Base-by-base conservation (phyloP, 2,329 filamentous ascomycete species). In the Pestalotiopsis fici region DNA sequence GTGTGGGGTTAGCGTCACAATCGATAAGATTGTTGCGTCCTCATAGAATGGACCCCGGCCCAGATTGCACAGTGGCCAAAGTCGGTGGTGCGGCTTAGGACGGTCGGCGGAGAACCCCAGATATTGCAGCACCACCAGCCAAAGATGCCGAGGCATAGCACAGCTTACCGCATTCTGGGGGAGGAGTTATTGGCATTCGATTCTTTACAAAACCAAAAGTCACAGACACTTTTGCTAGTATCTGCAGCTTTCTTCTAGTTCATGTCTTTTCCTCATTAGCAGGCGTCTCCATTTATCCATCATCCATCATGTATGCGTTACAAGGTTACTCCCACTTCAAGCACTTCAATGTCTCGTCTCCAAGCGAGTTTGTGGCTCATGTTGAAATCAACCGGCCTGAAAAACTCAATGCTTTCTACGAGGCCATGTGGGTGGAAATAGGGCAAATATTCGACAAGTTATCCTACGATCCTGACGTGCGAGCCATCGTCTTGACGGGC, bases 351-450 rank as follows among this genome's bases (percentile, higher is more conserved):
- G 85, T 97, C 72, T 89, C 87, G n/a, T 90, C 89, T 55, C 93
- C 94, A 0, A 75, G 82, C 47, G 86, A 91, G 75, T 90, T 90
- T 82, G 91, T 98, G 61, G 93, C 91, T n/a, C 93, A 97, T 78
- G 92, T 98, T 68, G 91, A 98, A 81, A 97, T 97, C 81, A 95
- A 97, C 83, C 88, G 95, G 1, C 89, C 95, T 1, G 80, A 88
- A 71, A 97, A 97, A 83, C 83, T 98, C 78, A 98, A 98, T 79
- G 90, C 95, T 71, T 98, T 97, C 79, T 87, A 89, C 71, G 90
- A 93, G 78, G 83, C 88, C 65, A 95, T 98, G 90, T 98, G 95
- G 94, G 83, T 91, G 65, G 94, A 97, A 82, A 85, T 97, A 70
- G 88, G 90, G 66, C 75, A 79, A 13, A 85, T 97, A 72, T 96